Conservation (phyloP, 345 rosid genomes). For the Odontarrhena argentea region DNA sequence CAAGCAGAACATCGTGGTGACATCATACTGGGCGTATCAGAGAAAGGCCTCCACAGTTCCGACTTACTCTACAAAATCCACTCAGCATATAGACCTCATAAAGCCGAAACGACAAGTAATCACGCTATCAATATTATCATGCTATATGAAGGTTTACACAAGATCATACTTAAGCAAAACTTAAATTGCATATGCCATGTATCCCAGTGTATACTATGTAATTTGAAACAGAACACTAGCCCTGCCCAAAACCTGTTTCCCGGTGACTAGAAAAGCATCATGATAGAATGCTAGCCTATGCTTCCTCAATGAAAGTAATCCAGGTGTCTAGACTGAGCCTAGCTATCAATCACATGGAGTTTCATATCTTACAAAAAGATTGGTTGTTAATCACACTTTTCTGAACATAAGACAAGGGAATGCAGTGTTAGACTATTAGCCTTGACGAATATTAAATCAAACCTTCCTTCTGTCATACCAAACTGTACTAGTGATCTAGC, state of each 20-base stretch:
- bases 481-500: background rate
- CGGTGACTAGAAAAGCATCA: background rate
- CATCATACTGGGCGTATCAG: background rate
- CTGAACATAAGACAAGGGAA: background rate
- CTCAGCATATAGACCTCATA: background rate
- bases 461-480: conserved; percentile 3
- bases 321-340: conserved; percentile 3
- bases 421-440: background rate
- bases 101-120: background rate
- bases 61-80: background rate
- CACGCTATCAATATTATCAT: background rate
- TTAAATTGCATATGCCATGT: background rate
- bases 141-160: background rate
- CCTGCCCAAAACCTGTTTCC: background rate
- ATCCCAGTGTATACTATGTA: background rate
- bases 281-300: background rate
- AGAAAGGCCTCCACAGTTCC: conserved; percentile 4
- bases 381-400: background rate
- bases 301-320: conserved; percentile 5
- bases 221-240: background rate
- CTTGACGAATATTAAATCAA: background rate
- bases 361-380: background rate
- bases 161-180: background rate
- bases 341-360: background rate
- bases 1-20: background rate